Evolutionary conservation across 371 early-diverging fungal species (phyloP).

Genomic region (Circinella minor): DNA sequence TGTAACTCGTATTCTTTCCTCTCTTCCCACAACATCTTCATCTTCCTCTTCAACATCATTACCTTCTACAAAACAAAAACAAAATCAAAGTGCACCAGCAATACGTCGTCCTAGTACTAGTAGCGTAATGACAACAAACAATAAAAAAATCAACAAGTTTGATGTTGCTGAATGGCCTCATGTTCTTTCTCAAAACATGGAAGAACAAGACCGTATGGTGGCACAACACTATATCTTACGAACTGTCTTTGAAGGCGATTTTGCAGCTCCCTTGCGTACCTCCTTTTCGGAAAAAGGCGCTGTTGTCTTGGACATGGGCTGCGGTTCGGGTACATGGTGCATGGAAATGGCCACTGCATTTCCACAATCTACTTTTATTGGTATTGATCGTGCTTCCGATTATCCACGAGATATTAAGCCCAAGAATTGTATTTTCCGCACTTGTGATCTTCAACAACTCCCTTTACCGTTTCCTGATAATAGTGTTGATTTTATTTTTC

Average conservation of each 20-base stretch:
- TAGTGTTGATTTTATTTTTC: slow-evolving; percentile 51
- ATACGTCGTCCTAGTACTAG: slow-evolving; percentile 10
- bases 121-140: not conserved
- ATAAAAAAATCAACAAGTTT: slow-evolving; percentile 13
- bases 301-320: slow-evolving; percentile 49
- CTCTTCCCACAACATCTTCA: not conserved
- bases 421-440: slow-evolving; percentile 48
- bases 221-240: slow-evolving; percentile 54
- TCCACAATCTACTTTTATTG: slow-evolving; percentile 46
- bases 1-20: not conserved
- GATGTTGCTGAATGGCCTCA: slow-evolving; percentile 33
- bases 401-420: slow-evolving; percentile 51
- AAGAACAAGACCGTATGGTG: slow-evolving; percentile 51
- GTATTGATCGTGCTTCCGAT: slow-evolving; percentile 34
- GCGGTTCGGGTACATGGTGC: slow-evolving; percentile 53
- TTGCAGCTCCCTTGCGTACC: slow-evolving; percentile 34
- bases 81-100: not conserved
- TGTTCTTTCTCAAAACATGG: slow-evolving; percentile 35
- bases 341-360: slow-evolving; percentile 53
- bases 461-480: slow-evolving; percentile 50
- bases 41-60: not conserved
- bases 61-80: not conserved
- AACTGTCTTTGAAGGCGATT: slow-evolving; percentile 50
- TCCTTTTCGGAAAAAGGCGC: slow-evolving; percentile 39
- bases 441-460: slow-evolving; percentile 23